phyloP scores from a whole-genome alignment of 345 rosid genomes.

The Reutealis trisperma region DNA sequence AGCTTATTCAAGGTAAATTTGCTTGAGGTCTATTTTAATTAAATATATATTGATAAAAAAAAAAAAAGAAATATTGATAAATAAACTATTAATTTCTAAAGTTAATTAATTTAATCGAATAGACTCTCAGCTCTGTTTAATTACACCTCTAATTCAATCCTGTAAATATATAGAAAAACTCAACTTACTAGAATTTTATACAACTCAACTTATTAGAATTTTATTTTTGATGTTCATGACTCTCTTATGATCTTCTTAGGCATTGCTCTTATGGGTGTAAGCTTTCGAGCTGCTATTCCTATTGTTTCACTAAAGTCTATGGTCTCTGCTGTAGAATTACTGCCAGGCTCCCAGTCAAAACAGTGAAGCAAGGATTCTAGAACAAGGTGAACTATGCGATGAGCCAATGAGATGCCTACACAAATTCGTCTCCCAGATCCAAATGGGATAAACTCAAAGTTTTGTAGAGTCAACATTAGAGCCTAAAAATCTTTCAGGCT shows the following conservation, averaged over 20 bases:
- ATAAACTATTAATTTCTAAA: too few relatives aligned
- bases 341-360: slow-evolving; percentile 17
- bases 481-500: slow-evolving; percentile 20
- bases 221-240: too few relatives aligned
- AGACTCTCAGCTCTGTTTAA: too few relatives aligned
- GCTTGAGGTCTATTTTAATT: too few relatives aligned
- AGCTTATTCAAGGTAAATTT: too few relatives aligned
- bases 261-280: slow-evolving; percentile 3
- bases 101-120: too few relatives aligned
- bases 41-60: too few relatives aligned
- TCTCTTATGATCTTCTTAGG: slow-evolving; percentile 2
- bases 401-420: slow-evolving; percentile 16
- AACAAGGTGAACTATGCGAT: slow-evolving; percentile 10
- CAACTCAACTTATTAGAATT: too few relatives aligned
- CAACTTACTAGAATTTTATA: too few relatives aligned
- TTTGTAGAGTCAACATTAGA: slow-evolving; percentile 22
- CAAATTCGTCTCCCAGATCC: slow-evolving; percentile 27
- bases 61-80: too few relatives aligned
- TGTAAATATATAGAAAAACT: too few relatives aligned
- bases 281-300: slow-evolving; percentile 15
- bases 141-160: too few relatives aligned
- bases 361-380: slow-evolving; percentile 22
- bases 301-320: not conserved
- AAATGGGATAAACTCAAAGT: slow-evolving; percentile 21
- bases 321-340: not conserved